Evolutionary conservation across 768 basidiomycete species (phyloP), one percentile per base, ranked within the genome.

Genomic region (Phaffia tasmanica): DNA sequence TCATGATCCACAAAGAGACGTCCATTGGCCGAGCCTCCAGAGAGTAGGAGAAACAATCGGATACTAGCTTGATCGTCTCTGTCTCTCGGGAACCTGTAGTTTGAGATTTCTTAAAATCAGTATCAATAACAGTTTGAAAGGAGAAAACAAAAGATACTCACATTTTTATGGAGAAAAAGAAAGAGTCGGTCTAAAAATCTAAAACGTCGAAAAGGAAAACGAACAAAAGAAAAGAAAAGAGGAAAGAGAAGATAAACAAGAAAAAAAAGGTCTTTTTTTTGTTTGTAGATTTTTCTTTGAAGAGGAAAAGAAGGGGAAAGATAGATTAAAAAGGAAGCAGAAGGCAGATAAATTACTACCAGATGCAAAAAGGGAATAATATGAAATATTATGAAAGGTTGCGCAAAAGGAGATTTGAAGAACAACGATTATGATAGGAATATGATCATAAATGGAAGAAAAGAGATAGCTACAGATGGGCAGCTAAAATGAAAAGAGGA

Each of bases 201-300:
- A 48, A 8, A 49, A 48, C 47, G 61, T 62, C 25, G 25, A 46
- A 16, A 62, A 62, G 18, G 4, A 32, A n/a, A 62, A 51, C 23
- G 7, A 47, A 62, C 6, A 27, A 5, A 2, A 51, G 49, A n/a
- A 50, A 8, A 48, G 42, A 29, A 21, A 48, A 14, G 42, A 32
- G 50, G 53, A 62, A 51, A 50, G 29, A 62, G 53, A 62, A 29
- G 32, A 46, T 51, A 51, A 62, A 42, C 5, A 46, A 58, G 57
- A 18, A 25, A 42, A 46, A 58, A 46, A 49, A 7, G 27, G n/a
- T 42, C 6, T n/a, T 25, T 23, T 57, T 57, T 18, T 19, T 57
- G 56, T 29, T 48, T 14, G 59, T 61, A 47, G 42, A 19, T 47
- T 21, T 46, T 23, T 35, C 23, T 61, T 61, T 35, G 19, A 25